Evolutionary conservation across 306 rosid genomes (phyloP).

Genomic region (Trifolium pratense): DNA sequence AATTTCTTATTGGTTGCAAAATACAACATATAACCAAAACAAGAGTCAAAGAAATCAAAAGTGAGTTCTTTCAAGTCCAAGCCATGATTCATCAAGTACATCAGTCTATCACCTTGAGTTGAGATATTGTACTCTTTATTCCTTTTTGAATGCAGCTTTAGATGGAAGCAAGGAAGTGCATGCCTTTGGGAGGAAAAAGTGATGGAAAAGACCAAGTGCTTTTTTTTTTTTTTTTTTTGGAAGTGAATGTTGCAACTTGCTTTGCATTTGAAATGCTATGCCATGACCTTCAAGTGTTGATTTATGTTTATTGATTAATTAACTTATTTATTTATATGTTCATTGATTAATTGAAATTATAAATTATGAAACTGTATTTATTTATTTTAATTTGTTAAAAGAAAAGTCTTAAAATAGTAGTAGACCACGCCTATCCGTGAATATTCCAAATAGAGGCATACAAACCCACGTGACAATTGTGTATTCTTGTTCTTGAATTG

Average conservation of each 20-base stretch:
- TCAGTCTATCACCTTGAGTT: background rate
- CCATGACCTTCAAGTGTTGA: background rate
- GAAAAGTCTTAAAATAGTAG: background rate
- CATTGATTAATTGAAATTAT: background rate
- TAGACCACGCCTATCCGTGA: background rate
- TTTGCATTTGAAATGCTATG: background rate
- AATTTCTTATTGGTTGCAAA: no score
- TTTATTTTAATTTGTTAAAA: no score
- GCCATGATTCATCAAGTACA: background rate
- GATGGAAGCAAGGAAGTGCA: background rate
- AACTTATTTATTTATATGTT: no score
- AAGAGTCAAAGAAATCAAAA: background rate
- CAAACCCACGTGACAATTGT: background rate
- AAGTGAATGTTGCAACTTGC: background rate
- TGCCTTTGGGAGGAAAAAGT: background rate
- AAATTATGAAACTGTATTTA: background rate
- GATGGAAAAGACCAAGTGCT: background rate
- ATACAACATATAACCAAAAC: background rate
- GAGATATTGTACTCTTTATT: background rate
- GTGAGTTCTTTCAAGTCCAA: background rate
- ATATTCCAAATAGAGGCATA: background rate
- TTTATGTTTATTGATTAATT: no score
- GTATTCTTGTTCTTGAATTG: no score
- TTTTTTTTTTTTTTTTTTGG: no score
- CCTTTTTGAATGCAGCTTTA: background rate